Base-by-base conservation (phyloP, 352 stramenopile species). In the Sclerospora graminicola region DNA sequence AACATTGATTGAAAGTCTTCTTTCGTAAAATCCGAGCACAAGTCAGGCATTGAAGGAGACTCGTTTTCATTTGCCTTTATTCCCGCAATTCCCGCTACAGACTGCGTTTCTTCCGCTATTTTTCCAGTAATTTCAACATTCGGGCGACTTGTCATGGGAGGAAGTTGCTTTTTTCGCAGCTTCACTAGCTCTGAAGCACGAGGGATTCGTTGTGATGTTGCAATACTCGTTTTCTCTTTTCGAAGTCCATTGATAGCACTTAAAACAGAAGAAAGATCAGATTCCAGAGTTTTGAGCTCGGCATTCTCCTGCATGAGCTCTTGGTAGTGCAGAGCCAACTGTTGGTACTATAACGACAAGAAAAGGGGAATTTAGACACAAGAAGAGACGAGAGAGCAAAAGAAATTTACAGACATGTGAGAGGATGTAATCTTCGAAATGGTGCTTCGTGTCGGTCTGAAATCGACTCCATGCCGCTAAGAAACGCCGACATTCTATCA, bases 1-100 rank as follows among this genome's bases (percentile, higher is more conserved):
- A 85, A 46, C 70, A 86, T 83, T 18, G 63, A 48, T 24, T 74
- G 69, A 18, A 86, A 76, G 27, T 89, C 70, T 19, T 73, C 55
- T 1, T 58, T 59, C 18, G 36, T 63, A 41, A 24, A 10, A 2
- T 42, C 0, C 8, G 14, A 11, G 14, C 9, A 36, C 9, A 8
- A 46, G 23, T 24, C 21, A 3, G 21, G 21, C 21, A 26, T 26
- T 6, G 6, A n/a, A n/a, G n/a, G n/a, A n/a, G n/a, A n/a, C n/a
- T n/a, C n/a, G n/a, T n/a, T 26, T 6, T 26, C 21, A 26, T 26
- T 26, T 26, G 21, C 21, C n/a, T n/a, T n/a, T n/a, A n/a, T n/a
- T n/a, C n/a, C n/a, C n/a, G n/a, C n/a, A n/a, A n/a, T n/a, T n/a
- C n/a, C n/a, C 21, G 21, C 21, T 3, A 3, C 21, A 26, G 21